A percentile compares a stretch with the other conserved stretches of the same genome.
These are phyloP conservation scores for Notholithocarpus densiflorus DNA, from an alignment of 306 rosid species.

Conservation along the genomic window DNA sequence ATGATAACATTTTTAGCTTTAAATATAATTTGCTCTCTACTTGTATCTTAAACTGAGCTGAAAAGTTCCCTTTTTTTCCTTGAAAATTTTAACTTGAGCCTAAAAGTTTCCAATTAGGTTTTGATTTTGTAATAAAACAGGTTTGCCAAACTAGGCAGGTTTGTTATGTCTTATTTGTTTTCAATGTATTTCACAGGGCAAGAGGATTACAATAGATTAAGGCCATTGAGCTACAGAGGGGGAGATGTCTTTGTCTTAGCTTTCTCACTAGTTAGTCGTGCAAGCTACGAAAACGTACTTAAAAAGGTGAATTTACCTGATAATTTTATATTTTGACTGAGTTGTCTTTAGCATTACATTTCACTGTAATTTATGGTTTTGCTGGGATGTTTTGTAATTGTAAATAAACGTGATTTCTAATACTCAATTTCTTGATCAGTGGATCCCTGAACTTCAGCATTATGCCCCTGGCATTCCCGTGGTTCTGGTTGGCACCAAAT, in stretches of 20 bases:
- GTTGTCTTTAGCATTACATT: constrained; percentile 1
- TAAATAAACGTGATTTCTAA: constrained; percentile 14
- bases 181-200: constrained; percentile 53
- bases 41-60: not conserved
- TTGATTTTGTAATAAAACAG: not conserved
- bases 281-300: constrained; percentile 78
- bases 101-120: not conserved
- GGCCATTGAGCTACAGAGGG: constrained; percentile 95
- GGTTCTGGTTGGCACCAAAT: constrained; percentile 80
- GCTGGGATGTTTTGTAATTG: constrained; percentile 2
- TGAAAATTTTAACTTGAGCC: not conserved
- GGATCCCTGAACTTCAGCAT: constrained; percentile 95
- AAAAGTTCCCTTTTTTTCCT: not conserved
- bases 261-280: constrained; percentile 81
- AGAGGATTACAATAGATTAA: constrained; percentile 86
- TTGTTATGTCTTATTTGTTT: constrained; percentile 22
- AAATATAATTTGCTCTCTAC: not conserved
- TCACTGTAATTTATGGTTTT: not conserved
- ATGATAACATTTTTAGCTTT: not conserved
- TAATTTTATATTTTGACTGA: not conserved
- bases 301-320: constrained; percentile 55
- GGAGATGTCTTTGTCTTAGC: constrained; percentile 89
- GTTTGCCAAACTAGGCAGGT: not conserved
- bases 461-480: constrained; percentile 77
- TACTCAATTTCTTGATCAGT: constrained; percentile 37